phyloP scores from a whole-genome alignment of 345 rosid genomes.

The Pistacia atlantica region DNA sequence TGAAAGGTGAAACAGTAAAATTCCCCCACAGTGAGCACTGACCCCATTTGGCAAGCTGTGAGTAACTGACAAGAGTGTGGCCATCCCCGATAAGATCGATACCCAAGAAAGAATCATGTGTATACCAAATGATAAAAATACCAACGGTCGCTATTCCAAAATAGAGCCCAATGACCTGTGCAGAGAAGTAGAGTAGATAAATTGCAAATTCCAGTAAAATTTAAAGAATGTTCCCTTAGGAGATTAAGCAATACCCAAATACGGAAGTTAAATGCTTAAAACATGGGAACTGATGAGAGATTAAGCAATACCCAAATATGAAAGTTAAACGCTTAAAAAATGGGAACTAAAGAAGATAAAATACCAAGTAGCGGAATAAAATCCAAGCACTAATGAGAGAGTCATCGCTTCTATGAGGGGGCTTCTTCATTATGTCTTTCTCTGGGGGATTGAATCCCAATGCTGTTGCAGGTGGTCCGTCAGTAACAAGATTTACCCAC shows the following conservation, averaged over 20 bases:
- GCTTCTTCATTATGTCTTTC: conserved; percentile 68
- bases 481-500: conserved; percentile 84
- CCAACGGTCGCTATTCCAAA: conserved; percentile 80
- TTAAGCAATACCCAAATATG: too few species aligned
- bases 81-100: conserved; percentile 67
- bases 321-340: neutral
- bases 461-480: conserved; percentile 87
- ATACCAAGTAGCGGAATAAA: conserved; percentile 78
- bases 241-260: neutral
- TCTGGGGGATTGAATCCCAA: conserved; percentile 84
- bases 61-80: conserved; percentile 57
- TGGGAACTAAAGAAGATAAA: neutral
- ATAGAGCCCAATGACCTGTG: conserved; percentile 65
- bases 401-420: conserved; percentile 74
- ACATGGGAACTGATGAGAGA: too few species aligned
- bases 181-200: neutral
- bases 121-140: conserved; percentile 67
- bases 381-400: conserved; percentile 70
- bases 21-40: conserved; percentile 58
- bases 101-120: conserved; percentile 56
- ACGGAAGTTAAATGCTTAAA: too few species aligned
- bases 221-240: neutral
- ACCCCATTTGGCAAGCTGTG: conserved; percentile 74
- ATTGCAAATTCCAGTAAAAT: neutral
- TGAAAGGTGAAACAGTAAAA: conserved; percentile 54